phyloP scores from a whole-genome alignment of 306 rosid genomes.

The Quercus cerris region DNA sequence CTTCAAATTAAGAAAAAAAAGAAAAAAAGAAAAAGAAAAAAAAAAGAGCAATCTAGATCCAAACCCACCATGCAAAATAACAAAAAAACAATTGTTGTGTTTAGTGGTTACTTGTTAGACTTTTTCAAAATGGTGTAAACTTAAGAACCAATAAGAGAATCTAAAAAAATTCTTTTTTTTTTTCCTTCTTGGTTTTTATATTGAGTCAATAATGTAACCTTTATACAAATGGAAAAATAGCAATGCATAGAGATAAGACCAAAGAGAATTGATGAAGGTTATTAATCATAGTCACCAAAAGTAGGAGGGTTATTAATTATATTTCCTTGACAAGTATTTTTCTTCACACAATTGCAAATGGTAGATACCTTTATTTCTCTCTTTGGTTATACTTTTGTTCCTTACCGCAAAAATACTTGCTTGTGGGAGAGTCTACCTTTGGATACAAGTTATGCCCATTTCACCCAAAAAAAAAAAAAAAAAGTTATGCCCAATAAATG shows the following conservation, averaged over 20 bases:
- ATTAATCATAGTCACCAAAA: background rate
- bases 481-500: slow-evolving; percentile 8
- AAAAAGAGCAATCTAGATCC: background rate
- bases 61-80: background rate
- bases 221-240: too few relatives aligned
- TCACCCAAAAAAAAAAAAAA: too few relatives aligned
- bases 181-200: too few relatives aligned
- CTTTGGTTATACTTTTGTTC: background rate
- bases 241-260: too few relatives aligned
- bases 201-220: too few relatives aligned
- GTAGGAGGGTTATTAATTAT: background rate
- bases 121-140: too few relatives aligned
- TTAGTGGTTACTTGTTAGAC: too few relatives aligned
- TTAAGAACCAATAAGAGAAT: too few relatives aligned
- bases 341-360: background rate
- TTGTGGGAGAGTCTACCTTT: slow-evolving; percentile 10
- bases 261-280: background rate
- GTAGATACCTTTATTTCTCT: background rate
- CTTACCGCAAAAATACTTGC: background rate
- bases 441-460: slow-evolving; percentile 17
- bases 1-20: background rate
- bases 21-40: background rate
- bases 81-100: too few relatives aligned
- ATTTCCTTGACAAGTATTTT: background rate
- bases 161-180: too few relatives aligned